Evolutionary conservation across 1,284 basidiomycete species (phyloP).

Genomic region (Trametes versicolor): DNA sequence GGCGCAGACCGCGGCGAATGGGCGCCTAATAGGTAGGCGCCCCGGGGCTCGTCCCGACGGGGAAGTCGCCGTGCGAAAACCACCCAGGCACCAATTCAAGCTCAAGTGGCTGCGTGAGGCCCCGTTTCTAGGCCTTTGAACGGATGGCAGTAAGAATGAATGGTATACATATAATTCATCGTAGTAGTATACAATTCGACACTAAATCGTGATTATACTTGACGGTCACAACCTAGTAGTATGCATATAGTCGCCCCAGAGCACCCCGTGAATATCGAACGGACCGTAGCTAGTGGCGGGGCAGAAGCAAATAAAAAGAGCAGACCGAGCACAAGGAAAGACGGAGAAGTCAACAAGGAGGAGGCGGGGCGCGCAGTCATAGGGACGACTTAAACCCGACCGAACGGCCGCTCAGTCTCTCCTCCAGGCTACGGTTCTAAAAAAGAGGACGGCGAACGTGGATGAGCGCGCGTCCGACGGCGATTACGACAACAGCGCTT

Average conservation of each 20-base stretch:
- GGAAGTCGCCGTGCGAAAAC: too few relatives aligned
- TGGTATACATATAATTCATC: not conserved
- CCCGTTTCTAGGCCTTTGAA: too few relatives aligned
- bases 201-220: not conserved
- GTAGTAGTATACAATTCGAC: constrained; percentile 3
- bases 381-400: constrained; percentile 8
- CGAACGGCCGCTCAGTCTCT: constrained; percentile 12
- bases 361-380: not conserved
- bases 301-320: constrained; percentile 2
- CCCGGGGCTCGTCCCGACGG: not conserved
- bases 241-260: not conserved
- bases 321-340: not conserved
- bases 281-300: too few relatives aligned
- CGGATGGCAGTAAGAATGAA: not conserved
- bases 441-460: not conserved
- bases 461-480: not conserved
- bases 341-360: not conserved
- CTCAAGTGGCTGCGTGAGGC: too few relatives aligned
- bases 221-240: not conserved
- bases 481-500: constrained; percentile 36
- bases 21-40: not conserved
- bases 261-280: not conserved
- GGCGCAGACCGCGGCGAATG: not conserved
- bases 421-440: constrained; percentile 28
- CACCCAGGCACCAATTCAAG: too few relatives aligned